Conservation (phyloP, 1,284 basidiomycete species). For the Papiliotrema laurentii region DNA sequence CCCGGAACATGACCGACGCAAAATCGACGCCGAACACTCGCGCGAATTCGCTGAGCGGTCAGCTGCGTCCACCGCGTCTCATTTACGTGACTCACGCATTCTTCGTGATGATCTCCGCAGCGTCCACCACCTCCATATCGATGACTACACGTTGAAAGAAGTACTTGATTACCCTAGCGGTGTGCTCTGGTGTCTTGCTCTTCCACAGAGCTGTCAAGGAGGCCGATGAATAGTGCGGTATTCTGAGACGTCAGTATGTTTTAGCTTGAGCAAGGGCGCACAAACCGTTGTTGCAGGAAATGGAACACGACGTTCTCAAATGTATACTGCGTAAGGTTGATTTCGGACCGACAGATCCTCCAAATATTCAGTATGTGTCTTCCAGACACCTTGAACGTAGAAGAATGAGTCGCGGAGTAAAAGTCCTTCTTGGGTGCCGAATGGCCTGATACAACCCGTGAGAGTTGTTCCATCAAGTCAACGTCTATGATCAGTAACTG, state of each 20-base stretch:
- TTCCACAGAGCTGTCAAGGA: constrained; percentile 71
- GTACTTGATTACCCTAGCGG: constrained; percentile 59
- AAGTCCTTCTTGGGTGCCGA: constrained; percentile 54
- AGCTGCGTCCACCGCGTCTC: background rate
- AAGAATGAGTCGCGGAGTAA: constrained; percentile 72
- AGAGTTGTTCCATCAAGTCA: constrained; percentile 63
- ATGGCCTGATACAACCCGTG: constrained; percentile 57
- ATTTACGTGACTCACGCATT: constrained; percentile 62
- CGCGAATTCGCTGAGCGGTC: constrained; percentile 75
- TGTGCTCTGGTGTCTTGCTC: constrained; percentile 58
- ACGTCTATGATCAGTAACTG: constrained; percentile 53
- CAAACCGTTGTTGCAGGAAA: constrained; percentile 65
- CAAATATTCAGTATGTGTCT: constrained; percentile 89
- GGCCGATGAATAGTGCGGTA: constrained; percentile 67
- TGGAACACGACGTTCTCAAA: constrained; percentile 89
- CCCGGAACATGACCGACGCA: constrained; percentile 87
- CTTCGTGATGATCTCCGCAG: constrained; percentile 75
- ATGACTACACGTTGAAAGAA: constrained; percentile 61
- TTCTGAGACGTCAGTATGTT: constrained; percentile 49
- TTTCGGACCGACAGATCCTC: constrained; percentile 85
- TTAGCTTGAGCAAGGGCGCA: background rate
- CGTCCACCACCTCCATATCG: constrained; percentile 72
- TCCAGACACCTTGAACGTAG: constrained; percentile 78
- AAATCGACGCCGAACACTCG: constrained; percentile 97
- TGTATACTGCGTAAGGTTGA: constrained; percentile 72